These are phyloP conservation scores for Coniochaeta hoffmannii DNA, from an alignment of 2,329 filamentous ascomycete genomes.

Conservation along the genomic window DNA sequence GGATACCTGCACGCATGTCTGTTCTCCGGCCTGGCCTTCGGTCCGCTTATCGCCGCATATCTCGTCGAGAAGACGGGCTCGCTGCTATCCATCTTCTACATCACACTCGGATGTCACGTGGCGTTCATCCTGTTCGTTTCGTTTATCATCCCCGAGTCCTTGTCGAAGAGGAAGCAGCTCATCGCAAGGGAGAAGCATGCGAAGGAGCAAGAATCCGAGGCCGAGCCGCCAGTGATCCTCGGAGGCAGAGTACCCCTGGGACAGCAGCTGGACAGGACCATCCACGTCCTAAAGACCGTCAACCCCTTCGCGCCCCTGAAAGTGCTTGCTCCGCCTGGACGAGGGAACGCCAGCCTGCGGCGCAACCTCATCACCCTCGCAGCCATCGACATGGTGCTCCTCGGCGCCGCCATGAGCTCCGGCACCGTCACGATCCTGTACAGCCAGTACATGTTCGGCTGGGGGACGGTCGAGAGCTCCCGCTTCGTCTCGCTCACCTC, in stretches of 20 bases:
- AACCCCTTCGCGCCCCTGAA: conserved; percentile 73
- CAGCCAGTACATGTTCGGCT: conserved; percentile 63
- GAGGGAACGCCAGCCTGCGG: conserved; percentile 55
- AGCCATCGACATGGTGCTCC: conserved; percentile 71
- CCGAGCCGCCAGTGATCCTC: conserved; percentile 3
- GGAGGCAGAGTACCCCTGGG: conserved; percentile 6
- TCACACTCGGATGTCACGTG: conserved; percentile 64
- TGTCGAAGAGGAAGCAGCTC: conserved; percentile 65
- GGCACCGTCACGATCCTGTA: conserved; percentile 82
- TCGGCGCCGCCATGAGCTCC: conserved; percentile 74
- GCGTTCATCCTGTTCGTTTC: conserved; percentile 67
- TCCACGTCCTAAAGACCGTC: conserved; percentile 32
- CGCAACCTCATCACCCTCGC: conserved; percentile 79
- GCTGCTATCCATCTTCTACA: conserved; percentile 77
- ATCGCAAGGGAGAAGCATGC: conserved; percentile 62
- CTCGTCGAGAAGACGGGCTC: conserved; percentile 70
- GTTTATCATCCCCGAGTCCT: conserved; percentile 74
- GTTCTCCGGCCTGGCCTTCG: conserved; percentile 81
- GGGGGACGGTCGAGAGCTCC: conserved; percentile 75
- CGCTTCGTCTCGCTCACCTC: conserved; percentile 77
- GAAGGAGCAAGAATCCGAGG: conserved; percentile 21
- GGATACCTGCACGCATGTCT: conserved; percentile 86
- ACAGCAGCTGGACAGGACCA: conserved; percentile 13
- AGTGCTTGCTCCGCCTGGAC: conserved; percentile 67
- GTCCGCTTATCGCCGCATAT: conserved; percentile 74